Evolutionary conservation across 2,329 filamentous ascomycete species (phyloP), one percentile per base, ranked within the genome.

Genomic region (Colletotrichum sp.): DNA sequence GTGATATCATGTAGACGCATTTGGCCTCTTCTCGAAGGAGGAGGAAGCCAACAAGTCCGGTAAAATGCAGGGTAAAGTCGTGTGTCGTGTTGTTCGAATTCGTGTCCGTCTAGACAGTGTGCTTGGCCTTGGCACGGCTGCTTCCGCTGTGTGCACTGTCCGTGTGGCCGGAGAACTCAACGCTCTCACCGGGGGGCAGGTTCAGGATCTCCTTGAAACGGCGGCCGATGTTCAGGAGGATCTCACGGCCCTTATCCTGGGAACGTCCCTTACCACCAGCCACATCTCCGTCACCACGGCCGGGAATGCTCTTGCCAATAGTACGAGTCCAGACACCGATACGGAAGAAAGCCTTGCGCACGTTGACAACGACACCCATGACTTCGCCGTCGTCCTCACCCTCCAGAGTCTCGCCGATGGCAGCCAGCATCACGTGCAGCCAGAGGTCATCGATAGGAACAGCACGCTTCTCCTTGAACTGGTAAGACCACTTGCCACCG

Each of bases 281-380:
- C 67, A 93, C 90, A 79, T 94, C 93, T 55, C 92, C 93, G 76
- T 94, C 93, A 75, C 94, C 94, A 79, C 95, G 94, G 76, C 92
- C 92, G 2, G 94, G 93, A 77, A 96, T 93, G 82, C 91, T 91
- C 89, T 96, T 96, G 83, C 96, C 96, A 71, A 95, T 95, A 75
- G 96, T 98, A 82, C 96, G 94, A 78, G 97, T 99, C 97, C 98
- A 99, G 81, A 99, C 92, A 84, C 96, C 96, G 80, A 99, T 94
- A 89, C 97, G 95, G 91, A 96, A 99, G 89, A 99, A 99, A 68
- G 95, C 96, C 90, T 98, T 98, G 86, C 97, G 95, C 76, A 99
- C 96, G 87, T 99, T 99, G 89, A 99, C 96, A 30, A 99, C 97
- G 39, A 99, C 98, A 79, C 97, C 97, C 97, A 99, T 99, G 85